These are phyloP conservation scores for Plasmodium fragile DNA, from an alignment of 169 alveolate species.

Conservation along the genomic window DNA sequence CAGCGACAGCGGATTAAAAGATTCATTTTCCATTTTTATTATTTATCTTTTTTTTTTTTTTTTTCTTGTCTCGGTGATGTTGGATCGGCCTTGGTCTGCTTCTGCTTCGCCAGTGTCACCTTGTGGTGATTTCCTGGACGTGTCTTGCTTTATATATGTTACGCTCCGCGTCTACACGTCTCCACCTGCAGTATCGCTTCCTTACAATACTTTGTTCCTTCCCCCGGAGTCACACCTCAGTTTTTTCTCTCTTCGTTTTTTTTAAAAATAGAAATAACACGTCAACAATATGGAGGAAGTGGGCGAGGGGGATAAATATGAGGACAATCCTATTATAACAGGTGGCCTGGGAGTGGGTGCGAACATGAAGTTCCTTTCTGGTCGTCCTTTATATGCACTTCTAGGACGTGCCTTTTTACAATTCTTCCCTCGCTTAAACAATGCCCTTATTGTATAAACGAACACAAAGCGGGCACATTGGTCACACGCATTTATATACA, in stretches of 20 bases:
- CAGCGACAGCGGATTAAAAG: slow-evolving; percentile 85
- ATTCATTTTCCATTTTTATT: slow-evolving; percentile 64
- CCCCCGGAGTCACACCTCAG: neutral
- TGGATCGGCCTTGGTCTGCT: neutral
- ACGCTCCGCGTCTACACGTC: neutral
- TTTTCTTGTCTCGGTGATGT: neutral
- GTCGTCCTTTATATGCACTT: neutral
- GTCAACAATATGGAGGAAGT: neutral
- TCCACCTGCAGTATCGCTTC: neutral
- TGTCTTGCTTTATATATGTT: neutral
- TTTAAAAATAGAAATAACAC: neutral
- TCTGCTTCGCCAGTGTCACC: neutral
- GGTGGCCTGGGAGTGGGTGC: neutral
- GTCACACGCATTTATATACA: slow-evolving; percentile 1
- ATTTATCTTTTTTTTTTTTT: neutral
- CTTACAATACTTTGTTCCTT: neutral
- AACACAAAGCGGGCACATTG: neutral
- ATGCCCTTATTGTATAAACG: neutral
- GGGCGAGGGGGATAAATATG: neutral
- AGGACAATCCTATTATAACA: neutral
- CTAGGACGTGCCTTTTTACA: neutral
- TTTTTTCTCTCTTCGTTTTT: neutral
- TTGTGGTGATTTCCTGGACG: neutral
- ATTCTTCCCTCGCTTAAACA: neutral
- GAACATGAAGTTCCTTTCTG: neutral